Evolutionary conservation across 2,329 filamentous ascomycete species (phyloP).

Genomic region (Beauveria asiatica): DNA sequence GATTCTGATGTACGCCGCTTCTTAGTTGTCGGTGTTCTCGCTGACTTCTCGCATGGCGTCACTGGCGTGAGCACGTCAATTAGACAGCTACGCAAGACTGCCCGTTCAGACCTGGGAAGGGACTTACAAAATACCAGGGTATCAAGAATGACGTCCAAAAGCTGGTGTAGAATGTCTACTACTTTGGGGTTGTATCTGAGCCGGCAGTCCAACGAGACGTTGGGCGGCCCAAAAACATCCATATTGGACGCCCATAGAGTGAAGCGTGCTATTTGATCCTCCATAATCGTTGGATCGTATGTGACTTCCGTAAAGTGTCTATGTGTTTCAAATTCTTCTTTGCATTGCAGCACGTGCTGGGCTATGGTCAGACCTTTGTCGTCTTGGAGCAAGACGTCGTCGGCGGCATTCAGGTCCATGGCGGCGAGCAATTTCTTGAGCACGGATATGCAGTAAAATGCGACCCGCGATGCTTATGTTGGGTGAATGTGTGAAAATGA

Average conservation of each 20-base stretch:
- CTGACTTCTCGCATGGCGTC: not conserved
- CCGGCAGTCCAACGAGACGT: not conserved
- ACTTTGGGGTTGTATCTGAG: not conserved
- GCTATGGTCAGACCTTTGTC: not conserved
- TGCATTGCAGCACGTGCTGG: not conserved
- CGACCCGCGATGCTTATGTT: not conserved
- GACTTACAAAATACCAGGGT: not conserved
- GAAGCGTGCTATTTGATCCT: not conserved
- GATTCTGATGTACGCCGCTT: not conserved
- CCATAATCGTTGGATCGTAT: not conserved
- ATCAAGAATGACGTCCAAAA: not conserved
- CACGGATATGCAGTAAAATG: not conserved
- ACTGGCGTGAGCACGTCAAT: not conserved
- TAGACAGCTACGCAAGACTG: not conserved
- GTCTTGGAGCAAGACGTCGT: not conserved
- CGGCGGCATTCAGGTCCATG: not conserved
- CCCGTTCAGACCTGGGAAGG: rapidly evolving
- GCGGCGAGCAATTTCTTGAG: not conserved
- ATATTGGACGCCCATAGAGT: not conserved
- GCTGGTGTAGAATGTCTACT: not conserved
- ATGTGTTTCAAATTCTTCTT: not conserved
- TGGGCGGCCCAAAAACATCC: not conserved
- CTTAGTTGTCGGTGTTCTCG: not conserved
- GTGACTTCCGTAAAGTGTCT: not conserved
- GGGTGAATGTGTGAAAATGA: not conserved